Percentiles rank a stretch among this genome's conserved stretches.
These are phyloP conservation scores for Calonectria pauciramosa DNA, from an alignment of 2,329 filamentous ascomycete species.

Conservation along the genomic window DNA sequence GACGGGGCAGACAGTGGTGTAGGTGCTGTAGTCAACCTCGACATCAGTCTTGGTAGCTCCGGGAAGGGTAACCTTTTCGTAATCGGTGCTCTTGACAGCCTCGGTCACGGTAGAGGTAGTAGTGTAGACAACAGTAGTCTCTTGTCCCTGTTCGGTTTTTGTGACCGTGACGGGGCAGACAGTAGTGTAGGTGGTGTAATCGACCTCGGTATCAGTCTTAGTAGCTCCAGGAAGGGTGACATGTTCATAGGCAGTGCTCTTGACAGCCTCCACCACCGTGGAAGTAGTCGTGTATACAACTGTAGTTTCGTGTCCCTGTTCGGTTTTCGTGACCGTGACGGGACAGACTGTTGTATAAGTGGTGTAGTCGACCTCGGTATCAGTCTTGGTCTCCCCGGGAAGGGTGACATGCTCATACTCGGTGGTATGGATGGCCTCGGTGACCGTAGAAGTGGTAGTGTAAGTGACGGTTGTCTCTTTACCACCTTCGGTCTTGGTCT, in stretches of 20 bases:
- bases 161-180: slow-evolving; percentile 59
- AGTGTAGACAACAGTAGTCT: slow-evolving; percentile 46
- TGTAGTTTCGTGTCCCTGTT: slow-evolving; percentile 53
- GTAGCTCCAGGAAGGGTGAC: slow-evolving; percentile 53
- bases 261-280: slow-evolving; percentile 43
- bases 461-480: slow-evolving; percentile 51
- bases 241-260: slow-evolving; percentile 28
- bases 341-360: slow-evolving; percentile 60
- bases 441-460: slow-evolving; percentile 62
- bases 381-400: slow-evolving; percentile 53
- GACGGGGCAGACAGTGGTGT: slow-evolving; percentile 59
- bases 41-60: slow-evolving; percentile 49
- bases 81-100: slow-evolving; percentile 47
- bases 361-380: slow-evolving; percentile 52
- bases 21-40: slow-evolving; percentile 53
- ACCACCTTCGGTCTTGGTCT: slow-evolving; percentile 55
- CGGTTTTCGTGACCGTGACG: slow-evolving; percentile 52
- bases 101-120: slow-evolving; percentile 46
- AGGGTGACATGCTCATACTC: slow-evolving; percentile 55
- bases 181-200: slow-evolving; percentile 58
- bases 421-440: slow-evolving; percentile 52
- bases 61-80: slow-evolving; percentile 46
- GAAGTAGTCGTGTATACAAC: slow-evolving; percentile 40
- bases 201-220: slow-evolving; percentile 49
- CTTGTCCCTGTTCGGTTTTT: slow-evolving; percentile 48